Evolutionary conservation across 805 yeast species (phyloP), one percentile per base, ranked within the genome.

Genomic region (Yamadazyma endophytica): DNA sequence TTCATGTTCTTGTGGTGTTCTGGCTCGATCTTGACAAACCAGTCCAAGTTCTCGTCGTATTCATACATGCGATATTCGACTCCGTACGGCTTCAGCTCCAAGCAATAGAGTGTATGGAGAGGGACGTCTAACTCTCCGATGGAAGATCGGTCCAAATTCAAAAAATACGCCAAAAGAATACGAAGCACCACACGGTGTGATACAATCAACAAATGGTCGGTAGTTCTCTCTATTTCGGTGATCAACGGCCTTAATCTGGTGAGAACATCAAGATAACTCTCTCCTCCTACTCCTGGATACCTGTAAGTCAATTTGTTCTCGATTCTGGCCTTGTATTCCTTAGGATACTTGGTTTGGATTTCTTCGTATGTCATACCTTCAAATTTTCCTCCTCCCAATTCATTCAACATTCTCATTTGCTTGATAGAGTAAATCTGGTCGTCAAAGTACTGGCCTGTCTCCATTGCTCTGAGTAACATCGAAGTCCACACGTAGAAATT

Each of bases 221-320:
- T 82, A 26, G 94, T 85, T 42, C 98, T 69, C 54, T 90, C 98
- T 29, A 92, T 75, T 55, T 90, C 98, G 9, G 87, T 87, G 40
- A 90, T 90, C 13, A 90, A 75, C 1, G 97, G 95, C 38, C 95
- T 70, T 35, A 90, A 68, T 40, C 98, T 70, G 43, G 88, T 86
- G 49, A 92, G 82, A 9, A 92, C 98, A 58, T 90, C 97, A 44
- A 90, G 61, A 47, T 90, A 90, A 0, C 95, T 84, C 57, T 90
- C 98, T 12, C 98, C 98, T 6, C 97, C 97, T 29, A 87, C 84
- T 4, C 98, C 98, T 1, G 97, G 98, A 52, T 90, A 90, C 38
- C 98, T 68, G 57, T 90, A 90, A 12, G 81, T 68, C 46, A 90
- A 68, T 57, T 90, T 90, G 56, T 87, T 82, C 24, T 70, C 65